A percentile compares a stretch with the other conserved stretches of the same genome.
Evolutionary conservation across 2,329 filamentous ascomycete species (phyloP).

Genomic region (Sphaerulina vaccinii): DNA sequence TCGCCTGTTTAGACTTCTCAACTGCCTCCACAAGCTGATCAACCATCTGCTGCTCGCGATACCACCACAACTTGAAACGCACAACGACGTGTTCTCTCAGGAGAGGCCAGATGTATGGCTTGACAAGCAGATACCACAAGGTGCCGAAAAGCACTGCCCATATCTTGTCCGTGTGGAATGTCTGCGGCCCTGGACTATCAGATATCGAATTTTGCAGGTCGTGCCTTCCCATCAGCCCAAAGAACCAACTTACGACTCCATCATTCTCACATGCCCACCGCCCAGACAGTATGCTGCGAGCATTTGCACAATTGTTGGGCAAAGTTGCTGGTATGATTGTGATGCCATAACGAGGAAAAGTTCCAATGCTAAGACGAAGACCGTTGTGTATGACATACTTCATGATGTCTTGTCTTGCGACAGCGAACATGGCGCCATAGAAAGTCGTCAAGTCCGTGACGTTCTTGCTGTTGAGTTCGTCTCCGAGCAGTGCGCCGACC

Average conservation of each 20-base stretch:
- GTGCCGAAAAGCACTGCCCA: background rate
- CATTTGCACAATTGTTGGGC: background rate
- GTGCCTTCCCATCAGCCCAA: too few relatives aligned
- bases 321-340: background rate
- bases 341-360: background rate
- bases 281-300: background rate
- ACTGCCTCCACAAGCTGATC: background rate
- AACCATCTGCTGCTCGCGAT: background rate
- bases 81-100: background rate
- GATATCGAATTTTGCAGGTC: too few relatives aligned
- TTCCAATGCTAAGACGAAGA: background rate
- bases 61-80: background rate
- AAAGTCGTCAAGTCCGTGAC: background rate
- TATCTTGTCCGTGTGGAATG: background rate
- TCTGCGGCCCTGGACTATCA: too few relatives aligned
- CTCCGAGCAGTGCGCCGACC: too few relatives aligned
- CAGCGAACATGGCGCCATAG: background rate
- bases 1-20: background rate
- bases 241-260: background rate
- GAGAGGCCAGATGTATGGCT: too few relatives aligned
- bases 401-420: background rate
- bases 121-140: background rate
- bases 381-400: slow-evolving; percentile 22
- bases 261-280: background rate
- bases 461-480: too few relatives aligned